Conservation (phyloP, 208 protist genomes). For the Trypanosoma platydactyli region DNA sequence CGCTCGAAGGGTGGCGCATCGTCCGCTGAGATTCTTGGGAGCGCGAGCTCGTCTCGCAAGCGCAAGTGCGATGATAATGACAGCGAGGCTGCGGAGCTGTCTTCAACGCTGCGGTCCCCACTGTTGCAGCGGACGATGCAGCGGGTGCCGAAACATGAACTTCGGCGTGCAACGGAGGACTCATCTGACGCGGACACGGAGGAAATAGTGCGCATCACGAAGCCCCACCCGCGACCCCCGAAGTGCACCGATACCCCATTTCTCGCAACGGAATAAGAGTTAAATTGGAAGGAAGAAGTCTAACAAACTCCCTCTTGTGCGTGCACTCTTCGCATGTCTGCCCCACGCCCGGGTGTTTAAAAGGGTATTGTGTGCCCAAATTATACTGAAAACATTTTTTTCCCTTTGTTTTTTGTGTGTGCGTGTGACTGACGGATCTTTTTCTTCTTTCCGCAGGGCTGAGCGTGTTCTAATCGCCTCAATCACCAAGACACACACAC, state of each 20-base stretch:
- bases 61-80: conserved; percentile 22
- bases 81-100: conserved; percentile 6
- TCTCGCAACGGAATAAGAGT: conserved; percentile 23
- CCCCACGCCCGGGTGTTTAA: too few relatives aligned
- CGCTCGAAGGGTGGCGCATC: conserved; percentile 35
- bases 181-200: conserved; percentile 27
- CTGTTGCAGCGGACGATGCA: conserved; percentile 72
- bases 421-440: too few relatives aligned
- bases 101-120: conserved; percentile 60
- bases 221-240: conserved; percentile 71
- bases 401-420: too few relatives aligned
- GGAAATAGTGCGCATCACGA: conserved; percentile 61
- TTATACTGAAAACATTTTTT: too few relatives aligned
- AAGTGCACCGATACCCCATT: conserved; percentile 86
- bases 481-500: too few relatives aligned
- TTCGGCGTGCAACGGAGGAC: conserved; percentile 41
- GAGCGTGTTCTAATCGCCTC: too few relatives aligned
- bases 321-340: too few relatives aligned
- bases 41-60: conserved; percentile 41
- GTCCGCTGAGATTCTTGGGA: conserved; percentile 62
- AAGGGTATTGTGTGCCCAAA: too few relatives aligned
- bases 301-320: too few relatives aligned
- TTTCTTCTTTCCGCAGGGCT: too few relatives aligned
- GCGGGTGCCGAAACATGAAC: conserved; percentile 65
- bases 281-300: neutral